Conservation (phyloP, 1,284 basidiomycete genomes). For the Vanrija sp. region DNA sequence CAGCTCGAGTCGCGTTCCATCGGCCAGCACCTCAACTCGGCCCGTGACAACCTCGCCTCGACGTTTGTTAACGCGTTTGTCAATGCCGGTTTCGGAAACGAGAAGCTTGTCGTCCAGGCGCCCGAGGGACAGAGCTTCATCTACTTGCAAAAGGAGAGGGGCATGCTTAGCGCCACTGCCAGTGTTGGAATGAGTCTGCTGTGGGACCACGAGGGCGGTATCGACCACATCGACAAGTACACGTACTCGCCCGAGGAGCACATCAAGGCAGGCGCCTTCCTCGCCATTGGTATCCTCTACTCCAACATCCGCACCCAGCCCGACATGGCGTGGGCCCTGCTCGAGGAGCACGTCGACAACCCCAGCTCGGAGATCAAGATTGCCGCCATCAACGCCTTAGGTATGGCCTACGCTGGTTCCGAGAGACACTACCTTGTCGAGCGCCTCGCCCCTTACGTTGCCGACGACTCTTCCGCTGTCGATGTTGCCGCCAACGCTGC, state of each 20-base stretch:
- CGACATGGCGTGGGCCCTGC: conserved; percentile 86
- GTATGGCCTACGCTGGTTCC: conserved; percentile 90
- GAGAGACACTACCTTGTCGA: conserved; percentile 81
- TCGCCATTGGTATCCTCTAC: conserved; percentile 92
- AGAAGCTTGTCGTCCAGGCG: conserved; percentile 95
- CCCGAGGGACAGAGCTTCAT: conserved; percentile 97
- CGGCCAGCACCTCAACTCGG: conserved; percentile 80
- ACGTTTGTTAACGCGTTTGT: conserved; percentile 99
- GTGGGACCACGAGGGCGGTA: conserved; percentile 94
- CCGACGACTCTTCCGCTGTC: conserved; percentile 78
- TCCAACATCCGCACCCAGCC: conserved; percentile 86
- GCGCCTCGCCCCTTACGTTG: conserved; percentile 71
- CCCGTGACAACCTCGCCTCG: conserved; percentile 87
- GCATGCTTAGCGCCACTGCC: conserved; percentile 95
- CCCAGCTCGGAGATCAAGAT: conserved; percentile 78
- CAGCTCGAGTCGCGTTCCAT: conserved; percentile 79
- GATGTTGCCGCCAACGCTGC: conserved; percentile 84
- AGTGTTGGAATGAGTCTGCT: conserved; percentile 88
- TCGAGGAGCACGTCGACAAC: conserved; percentile 88
- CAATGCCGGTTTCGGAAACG: conserved; percentile 98
- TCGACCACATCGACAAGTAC: conserved; percentile 96
- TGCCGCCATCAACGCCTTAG: conserved; percentile 82
- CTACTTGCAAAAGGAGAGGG: conserved; percentile 99
- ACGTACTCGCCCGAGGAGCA: conserved; percentile 94
- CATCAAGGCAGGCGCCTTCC: conserved; percentile 94